Evolutionary conservation across 305 asterid species (phyloP), one percentile per base, ranked within the genome.

Genomic region (Stenogyne calaminthoides): DNA sequence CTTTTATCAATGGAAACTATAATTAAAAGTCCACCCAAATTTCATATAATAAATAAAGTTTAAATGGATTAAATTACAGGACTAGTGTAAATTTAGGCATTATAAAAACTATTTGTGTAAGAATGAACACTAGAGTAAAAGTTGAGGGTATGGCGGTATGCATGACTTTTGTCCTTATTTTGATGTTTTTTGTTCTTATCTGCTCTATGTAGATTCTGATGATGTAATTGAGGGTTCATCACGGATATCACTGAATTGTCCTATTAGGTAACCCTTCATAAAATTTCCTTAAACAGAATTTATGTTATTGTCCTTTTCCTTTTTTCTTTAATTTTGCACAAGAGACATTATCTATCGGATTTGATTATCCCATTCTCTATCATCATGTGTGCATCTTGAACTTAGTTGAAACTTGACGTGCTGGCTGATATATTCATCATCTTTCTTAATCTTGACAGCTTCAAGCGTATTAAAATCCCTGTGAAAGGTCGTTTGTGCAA

Each of bases 401-500:
- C 42, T 11, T 37, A 37, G 11, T 37, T 37, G 42, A 2, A 37
- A 37, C 25, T 75, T 49, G 62, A 55, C 57, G 22, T 71, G 64
- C 70, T 67, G 58, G 58, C 76, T 77, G 71, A 74, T 75, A 46
- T 76, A 14, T 57, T 40, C 60, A 58, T 70, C 46, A 57, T 60
- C 52, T 52, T 69, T 75, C n/a, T 83, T 73, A 29, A 57, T 44
- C 66, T 73, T 62, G 71, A 76, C 95, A 95, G 99, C 87, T 84
- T 84, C 75, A 88, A 7, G 80, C 92, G 91, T 19, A 88, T 95
- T 58, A 80, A 62, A 77, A 84, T 84, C 76, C 98, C 99, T 22
- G 97, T 84, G 47, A 95, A 95, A 84, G 99, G 99, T 74, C 85
- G 65, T 68, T 80, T 85, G 58, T 95, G 99, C 92, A 92, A 89